Base-by-base conservation (phyloP, 768 basidiomycete genomes). In the Amanita exitialis region DNA sequence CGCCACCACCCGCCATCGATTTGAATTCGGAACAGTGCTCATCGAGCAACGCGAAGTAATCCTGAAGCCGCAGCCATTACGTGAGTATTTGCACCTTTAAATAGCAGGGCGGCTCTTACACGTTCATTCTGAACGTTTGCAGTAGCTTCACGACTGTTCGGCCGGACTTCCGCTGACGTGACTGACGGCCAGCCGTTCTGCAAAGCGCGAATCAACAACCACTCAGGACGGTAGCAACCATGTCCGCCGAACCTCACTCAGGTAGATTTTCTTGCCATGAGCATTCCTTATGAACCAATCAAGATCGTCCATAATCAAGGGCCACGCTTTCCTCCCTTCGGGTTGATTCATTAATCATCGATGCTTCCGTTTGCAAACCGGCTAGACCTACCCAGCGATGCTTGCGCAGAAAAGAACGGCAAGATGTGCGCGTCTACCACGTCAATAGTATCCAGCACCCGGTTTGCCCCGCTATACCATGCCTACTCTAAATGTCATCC, bases 131-230 rank as follows among this genome's bases (percentile, higher is more conserved):
- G 60, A 25, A 85, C 66, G 59, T 78, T 69, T 1, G 84, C 76
- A 6, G 84, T 73, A 3, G 86, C 86, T 43, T 60, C 53, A 0
- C 71, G 69, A 55, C 78, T 83, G 61, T 87, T 88, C 2, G 85
- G 78, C 53, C 85, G 69, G 9, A 88, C 83, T 7, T 77, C 69
- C 1, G 61, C 32, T 15, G 75, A 87, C 0, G 80, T 81, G 43
- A 69, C 68, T 0, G 83, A 86, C 0, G 86, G 86, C 86, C 85
- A 88, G 35, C 86, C 84, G 60, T 86, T 88, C 86, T 87, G 52
- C 3, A 38, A 41, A 34, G 6, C 8, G 10, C 39, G 21, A 21
- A 8, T 18, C 28, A 1, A 32, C 9, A 34, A 27, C 27, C 43
- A 6, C 25, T 43, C 35, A 25, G 15, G 3, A 35, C 12, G n/a